These are phyloP conservation scores for Phellinidium pouzarii DNA, from an alignment of 1,284 basidiomycete genomes.

Conservation along the genomic window DNA sequence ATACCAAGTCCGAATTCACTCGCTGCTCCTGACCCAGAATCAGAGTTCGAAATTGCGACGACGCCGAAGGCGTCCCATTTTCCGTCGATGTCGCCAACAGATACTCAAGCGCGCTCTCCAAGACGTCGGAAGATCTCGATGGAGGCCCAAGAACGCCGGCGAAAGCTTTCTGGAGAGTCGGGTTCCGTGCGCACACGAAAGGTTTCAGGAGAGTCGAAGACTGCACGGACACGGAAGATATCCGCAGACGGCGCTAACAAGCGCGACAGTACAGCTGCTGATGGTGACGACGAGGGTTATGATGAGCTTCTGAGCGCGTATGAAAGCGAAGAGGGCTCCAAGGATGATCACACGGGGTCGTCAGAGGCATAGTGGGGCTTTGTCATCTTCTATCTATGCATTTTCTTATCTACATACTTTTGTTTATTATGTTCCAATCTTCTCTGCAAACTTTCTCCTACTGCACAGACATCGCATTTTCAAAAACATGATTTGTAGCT, in stretches of 20 bases:
- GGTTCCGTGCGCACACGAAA: slow-evolving; percentile 35
- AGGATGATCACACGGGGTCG: slow-evolving; percentile 17
- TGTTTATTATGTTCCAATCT: not conserved
- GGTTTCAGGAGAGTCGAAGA: slow-evolving; percentile 34
- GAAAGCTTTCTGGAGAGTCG: slow-evolving; percentile 42
- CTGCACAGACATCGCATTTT: not conserved
- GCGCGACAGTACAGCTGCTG: slow-evolving; percentile 54
- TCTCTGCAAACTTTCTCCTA: not conserved
- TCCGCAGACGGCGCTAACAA: slow-evolving; percentile 5
- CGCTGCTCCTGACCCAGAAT: slow-evolving; percentile 43
- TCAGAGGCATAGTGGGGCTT: not conserved
- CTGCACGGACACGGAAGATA: slow-evolving; percentile 5
- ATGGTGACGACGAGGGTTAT: slow-evolving; percentile 74
- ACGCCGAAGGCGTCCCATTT: slow-evolving; percentile 55
- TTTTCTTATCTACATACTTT: not conserved
- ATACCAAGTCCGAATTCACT: slow-evolving; percentile 37
- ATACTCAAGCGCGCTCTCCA: slow-evolving; percentile 23
- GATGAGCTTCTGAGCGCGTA: slow-evolving; percentile 72
- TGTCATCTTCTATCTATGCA: not conserved
- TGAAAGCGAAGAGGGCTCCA: slow-evolving; percentile 56
- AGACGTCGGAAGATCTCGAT: slow-evolving; percentile 28
- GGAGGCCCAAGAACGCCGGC: slow-evolving; percentile 26
- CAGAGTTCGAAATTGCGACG: slow-evolving; percentile 41
- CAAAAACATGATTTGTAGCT: not conserved
- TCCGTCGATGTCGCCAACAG: slow-evolving; percentile 26